Evolutionary conservation across 1,284 basidiomycete genomes (phyloP).

Genomic region (Schizopora paradoxa): DNA sequence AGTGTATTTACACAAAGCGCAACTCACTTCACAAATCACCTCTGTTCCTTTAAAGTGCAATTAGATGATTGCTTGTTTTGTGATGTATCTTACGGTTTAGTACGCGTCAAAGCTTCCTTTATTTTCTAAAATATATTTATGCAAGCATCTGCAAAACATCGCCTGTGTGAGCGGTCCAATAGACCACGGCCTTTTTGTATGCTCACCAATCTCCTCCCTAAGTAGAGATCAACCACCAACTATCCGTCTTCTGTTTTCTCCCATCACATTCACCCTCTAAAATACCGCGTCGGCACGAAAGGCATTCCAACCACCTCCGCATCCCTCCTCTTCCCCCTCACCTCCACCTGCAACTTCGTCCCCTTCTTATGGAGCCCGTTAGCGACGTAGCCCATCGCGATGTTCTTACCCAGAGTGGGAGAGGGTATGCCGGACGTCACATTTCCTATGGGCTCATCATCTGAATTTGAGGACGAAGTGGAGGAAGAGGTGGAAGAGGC

Average conservation of each 20-base stretch:
- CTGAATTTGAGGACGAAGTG: conserved; percentile 33
- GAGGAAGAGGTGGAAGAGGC: conserved; percentile 9
- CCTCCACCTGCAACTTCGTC: conserved; percentile 74
- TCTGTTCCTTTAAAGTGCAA: no score
- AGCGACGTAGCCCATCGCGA: conserved; percentile 91
- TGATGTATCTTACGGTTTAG: no score
- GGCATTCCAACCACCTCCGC: conserved; percentile 77
- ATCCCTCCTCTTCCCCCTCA: conserved; percentile 68
- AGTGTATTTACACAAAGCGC: no score
- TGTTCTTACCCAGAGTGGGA: conserved; percentile 85
- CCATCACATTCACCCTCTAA: conserved; percentile 38
- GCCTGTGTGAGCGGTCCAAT: no score
- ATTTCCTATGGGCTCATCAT: conserved; percentile 77
- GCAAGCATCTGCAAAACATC: no score
- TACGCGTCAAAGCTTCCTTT: no score
- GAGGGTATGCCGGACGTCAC: conserved; percentile 97
- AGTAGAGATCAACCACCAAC: no score
- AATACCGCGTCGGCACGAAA: conserved; percentile 71
- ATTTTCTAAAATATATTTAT: no score
- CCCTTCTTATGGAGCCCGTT: conserved; percentile 88
- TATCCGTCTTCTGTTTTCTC: background rate
- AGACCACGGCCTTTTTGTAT: no score
- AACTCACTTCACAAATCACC: no score
- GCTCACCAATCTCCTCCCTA: no score
- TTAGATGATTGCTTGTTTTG: no score